These are phyloP conservation scores for Musa itinerans DNA, from an alignment of 176 grass and related monocot genomes.

Conservation along the genomic window DNA sequence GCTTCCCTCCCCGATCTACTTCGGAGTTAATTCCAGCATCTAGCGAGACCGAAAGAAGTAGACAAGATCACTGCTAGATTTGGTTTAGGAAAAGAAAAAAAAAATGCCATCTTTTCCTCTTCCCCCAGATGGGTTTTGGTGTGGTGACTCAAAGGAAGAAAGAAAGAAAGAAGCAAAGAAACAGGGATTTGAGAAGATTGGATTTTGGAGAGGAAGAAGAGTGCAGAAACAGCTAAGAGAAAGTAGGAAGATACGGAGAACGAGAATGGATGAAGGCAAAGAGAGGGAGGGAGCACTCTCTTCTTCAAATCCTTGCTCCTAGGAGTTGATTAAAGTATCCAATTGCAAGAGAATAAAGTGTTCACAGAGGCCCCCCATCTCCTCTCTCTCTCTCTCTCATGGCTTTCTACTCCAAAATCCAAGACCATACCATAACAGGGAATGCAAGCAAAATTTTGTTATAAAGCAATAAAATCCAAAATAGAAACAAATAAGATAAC, in stretches of 20 bases:
- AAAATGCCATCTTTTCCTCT: background rate
- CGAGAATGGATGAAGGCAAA: background rate
- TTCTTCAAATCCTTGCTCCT: background rate
- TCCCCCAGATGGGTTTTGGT: background rate
- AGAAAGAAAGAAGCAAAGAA: background rate
- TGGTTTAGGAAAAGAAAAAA: background rate
- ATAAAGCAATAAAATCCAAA: too few relatives aligned
- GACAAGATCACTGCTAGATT: constrained; percentile 4
- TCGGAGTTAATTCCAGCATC: background rate
- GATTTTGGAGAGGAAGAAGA: constrained; percentile 7
- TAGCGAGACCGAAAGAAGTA: background rate
- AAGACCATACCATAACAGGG: too few relatives aligned
- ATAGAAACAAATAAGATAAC: too few relatives aligned
- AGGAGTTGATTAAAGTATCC: too few relatives aligned
- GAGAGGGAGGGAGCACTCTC: background rate
- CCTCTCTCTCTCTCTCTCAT: too few relatives aligned
- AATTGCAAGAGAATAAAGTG: too few relatives aligned
- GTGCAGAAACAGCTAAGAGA: background rate
- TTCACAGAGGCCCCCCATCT: too few relatives aligned
- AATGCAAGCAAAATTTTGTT: too few relatives aligned
- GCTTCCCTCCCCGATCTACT: constrained; percentile 2
- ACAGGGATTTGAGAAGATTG: constrained; percentile 29
- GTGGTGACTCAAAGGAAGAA: background rate
- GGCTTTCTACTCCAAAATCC: too few relatives aligned
- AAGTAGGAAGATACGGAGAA: background rate